Conservation (phyloP, 2,329 filamentous ascomycete genomes). For the Alternaria metachromatica region DNA sequence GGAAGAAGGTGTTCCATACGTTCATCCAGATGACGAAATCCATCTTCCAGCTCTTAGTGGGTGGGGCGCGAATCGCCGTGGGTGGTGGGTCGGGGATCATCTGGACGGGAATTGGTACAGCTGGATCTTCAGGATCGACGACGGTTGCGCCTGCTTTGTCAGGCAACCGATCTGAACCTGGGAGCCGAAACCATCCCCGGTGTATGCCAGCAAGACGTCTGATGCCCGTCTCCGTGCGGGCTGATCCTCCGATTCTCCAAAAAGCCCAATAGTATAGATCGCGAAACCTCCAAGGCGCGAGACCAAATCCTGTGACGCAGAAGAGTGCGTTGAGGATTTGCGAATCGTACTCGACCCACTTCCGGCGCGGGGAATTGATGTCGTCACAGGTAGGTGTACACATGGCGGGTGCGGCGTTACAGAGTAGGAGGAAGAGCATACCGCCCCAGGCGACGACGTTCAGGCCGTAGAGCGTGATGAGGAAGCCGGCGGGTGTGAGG, state of each 20-base stretch:
- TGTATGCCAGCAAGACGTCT: slow-evolving; percentile 77
- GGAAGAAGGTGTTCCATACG: slow-evolving; percentile 79
- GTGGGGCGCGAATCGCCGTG: slow-evolving; percentile 73
- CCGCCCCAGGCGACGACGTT: slow-evolving; percentile 89
- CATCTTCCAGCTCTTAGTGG: slow-evolving; percentile 75
- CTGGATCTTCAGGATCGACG: slow-evolving; percentile 49
- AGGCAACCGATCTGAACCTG: slow-evolving; percentile 66
- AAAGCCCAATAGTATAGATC: slow-evolving; percentile 76
- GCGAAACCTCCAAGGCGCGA: slow-evolving; percentile 83
- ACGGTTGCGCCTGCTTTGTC: slow-evolving; percentile 29
- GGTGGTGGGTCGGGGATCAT: slow-evolving; percentile 71
- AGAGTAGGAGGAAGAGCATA: slow-evolving; percentile 86
- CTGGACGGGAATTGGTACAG: slow-evolving; percentile 67
- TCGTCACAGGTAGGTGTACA: slow-evolving; percentile 73
- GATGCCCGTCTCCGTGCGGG: slow-evolving; percentile 58
- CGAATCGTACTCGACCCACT: slow-evolving; percentile 85
- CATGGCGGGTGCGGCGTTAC: slow-evolving; percentile 76
- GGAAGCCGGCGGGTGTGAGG: slow-evolving; percentile 75
- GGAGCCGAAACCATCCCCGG: slow-evolving; percentile 75
- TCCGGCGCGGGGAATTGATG: slow-evolving; percentile 76
- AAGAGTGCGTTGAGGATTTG: slow-evolving; percentile 86
- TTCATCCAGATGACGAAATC: slow-evolving; percentile 82
- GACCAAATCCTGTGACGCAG: slow-evolving; percentile 84
- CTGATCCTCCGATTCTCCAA: slow-evolving; percentile 63
- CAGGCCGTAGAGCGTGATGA: slow-evolving; percentile 78